phyloP scores from a whole-genome alignment of 179 eudicot genomes.

The Dionaea muscipula region DNA sequence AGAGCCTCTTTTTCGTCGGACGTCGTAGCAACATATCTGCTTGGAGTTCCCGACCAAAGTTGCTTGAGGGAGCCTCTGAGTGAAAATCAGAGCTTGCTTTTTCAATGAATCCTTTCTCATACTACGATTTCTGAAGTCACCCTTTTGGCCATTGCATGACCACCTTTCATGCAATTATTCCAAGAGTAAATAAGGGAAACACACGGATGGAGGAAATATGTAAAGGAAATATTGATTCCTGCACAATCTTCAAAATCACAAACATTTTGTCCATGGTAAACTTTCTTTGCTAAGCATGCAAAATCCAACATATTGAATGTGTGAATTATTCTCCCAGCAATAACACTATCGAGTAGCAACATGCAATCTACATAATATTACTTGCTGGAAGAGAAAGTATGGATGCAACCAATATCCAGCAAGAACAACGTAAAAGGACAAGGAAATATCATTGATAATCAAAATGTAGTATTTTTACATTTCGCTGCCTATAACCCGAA shows the following conservation, averaged over 20 bases:
- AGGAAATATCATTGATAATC: no score
- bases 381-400: no score
- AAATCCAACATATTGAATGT: no score
- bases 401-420: no score
- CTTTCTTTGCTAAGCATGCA: no score
- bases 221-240: not conserved
- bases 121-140: constrained; percentile 15
- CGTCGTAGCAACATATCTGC: constrained; percentile 39
- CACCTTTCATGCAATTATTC: constrained; percentile 21
- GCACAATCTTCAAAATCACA: not conserved
- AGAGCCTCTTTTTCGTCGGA: constrained; percentile 26
- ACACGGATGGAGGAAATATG: not conserved
- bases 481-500: no score
- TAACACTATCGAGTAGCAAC: no score
- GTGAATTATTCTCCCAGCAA: no score
- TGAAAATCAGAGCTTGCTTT: constrained; percentile 21
- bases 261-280: no score
- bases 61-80: constrained; percentile 17
- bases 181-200: constrained; percentile 1
- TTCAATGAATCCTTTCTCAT: constrained; percentile 26
- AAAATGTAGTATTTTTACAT: no score
- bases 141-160: constrained; percentile 21
- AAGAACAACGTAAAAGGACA: no score
- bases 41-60: constrained; percentile 16
- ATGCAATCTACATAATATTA: no score